A percentile compares a stretch with the other conserved stretches of the same genome.
phyloP scores from a whole-genome alignment of 2,329 filamentous ascomycete species.

The Fonsecaea nubica region DNA sequence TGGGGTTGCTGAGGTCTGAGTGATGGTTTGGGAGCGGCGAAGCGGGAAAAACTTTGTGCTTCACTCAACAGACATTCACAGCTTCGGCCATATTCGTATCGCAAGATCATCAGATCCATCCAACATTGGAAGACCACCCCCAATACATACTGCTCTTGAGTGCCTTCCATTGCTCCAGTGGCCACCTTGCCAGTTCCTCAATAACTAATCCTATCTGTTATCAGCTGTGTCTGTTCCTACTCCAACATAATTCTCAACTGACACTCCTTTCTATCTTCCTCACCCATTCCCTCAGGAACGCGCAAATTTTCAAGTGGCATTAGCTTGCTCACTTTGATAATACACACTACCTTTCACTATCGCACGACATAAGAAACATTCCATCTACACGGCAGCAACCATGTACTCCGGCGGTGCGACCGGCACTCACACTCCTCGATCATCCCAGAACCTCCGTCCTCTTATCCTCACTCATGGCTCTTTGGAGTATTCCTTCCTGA shows the following conservation, averaged over 20 bases:
- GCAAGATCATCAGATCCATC: constrained; percentile 14
- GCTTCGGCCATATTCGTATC: constrained; percentile 22
- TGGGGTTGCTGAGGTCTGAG: constrained; percentile 13
- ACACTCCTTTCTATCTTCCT: constrained; percentile 7
- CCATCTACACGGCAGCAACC: constrained; percentile 23
- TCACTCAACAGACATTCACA: constrained; percentile 23
- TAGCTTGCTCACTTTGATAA: constrained; percentile 40
- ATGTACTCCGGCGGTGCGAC: constrained; percentile 63
- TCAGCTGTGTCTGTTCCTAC: background rate
- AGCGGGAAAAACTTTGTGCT: constrained; percentile 26
- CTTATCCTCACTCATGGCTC: constrained; percentile 90
- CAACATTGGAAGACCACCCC: constrained; percentile 5
- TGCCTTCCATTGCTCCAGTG: constrained; percentile 28
- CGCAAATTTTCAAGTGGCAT: constrained; percentile 39
- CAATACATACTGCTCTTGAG: constrained; percentile 8
- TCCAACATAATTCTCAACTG: background rate
- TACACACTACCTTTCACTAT: constrained; percentile 1
- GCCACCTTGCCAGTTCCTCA: constrained; percentile 15
- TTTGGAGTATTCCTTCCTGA: constrained; percentile 93
- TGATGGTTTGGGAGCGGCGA: constrained; percentile 8
- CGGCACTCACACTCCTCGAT: constrained; percentile 95
- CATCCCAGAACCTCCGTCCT: constrained; percentile 87
- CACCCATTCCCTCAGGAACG: constrained; percentile 23
- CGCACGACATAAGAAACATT: constrained; percentile 6
- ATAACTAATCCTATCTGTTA: constrained; percentile 26